Percentiles rank a stretch among this genome's conserved stretches.
phyloP scores from a whole-genome alignment of 83 land plant species.

The Picea engelmannii region DNA sequence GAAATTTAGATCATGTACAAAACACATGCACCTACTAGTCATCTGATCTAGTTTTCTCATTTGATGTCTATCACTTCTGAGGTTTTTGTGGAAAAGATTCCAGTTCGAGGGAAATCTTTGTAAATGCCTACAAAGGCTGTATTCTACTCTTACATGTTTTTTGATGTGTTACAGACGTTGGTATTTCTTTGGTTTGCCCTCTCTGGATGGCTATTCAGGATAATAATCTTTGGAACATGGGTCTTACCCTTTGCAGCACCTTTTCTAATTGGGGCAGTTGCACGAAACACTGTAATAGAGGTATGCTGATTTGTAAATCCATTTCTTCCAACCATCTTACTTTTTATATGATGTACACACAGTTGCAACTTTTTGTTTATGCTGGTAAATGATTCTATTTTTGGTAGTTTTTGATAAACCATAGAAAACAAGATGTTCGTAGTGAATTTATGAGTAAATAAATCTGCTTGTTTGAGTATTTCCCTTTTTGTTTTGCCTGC shows the following conservation, averaged over 20 bases:
- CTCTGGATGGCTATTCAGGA: slow-evolving; percentile 93
- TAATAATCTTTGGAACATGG: slow-evolving; percentile 81
- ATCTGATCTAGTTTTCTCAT: no score
- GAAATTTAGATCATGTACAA: no score
- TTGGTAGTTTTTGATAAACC: not conserved
- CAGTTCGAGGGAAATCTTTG: no score
- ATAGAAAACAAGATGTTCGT: not conserved
- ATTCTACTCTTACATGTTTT: not conserved
- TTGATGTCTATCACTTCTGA: not conserved
- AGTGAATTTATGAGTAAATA: not conserved
- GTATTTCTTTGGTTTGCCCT: slow-evolving; percentile 90
- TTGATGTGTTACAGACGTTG: slow-evolving; percentile 54
- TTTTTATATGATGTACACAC: not conserved
- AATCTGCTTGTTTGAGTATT: not conserved
- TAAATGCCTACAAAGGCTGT: no score
- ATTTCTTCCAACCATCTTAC: not conserved
- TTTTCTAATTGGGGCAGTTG: slow-evolving; percentile 82
- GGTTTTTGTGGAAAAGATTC: not conserved
- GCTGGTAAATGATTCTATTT: not conserved
- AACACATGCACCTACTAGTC: no score
- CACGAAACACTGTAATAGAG: slow-evolving; percentile 81
- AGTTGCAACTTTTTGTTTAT: slow-evolving; percentile 2
- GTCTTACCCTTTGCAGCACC: slow-evolving; percentile 96
- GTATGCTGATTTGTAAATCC: slow-evolving; percentile 22
- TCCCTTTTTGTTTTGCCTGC: not conserved